Evolutionary conservation across 331 rosid genomes (phyloP).

Genomic region (Acacia pycnantha): DNA sequence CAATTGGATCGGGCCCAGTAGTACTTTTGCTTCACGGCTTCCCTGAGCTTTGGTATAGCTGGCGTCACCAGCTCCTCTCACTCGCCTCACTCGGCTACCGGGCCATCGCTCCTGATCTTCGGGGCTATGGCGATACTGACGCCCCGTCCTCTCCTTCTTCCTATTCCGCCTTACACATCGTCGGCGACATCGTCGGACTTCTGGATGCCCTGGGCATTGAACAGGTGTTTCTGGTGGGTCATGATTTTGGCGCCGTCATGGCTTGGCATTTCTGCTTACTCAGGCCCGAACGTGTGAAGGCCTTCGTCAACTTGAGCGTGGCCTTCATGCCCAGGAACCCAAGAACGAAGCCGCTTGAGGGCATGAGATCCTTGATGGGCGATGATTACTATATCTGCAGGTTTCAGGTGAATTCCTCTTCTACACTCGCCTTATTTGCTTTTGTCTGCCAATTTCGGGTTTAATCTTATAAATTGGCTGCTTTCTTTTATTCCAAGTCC

Average conservation of each 20-base stretch:
- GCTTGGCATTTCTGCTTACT: constrained; percentile 70
- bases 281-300: constrained; percentile 65
- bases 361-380: constrained; percentile 48
- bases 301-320: constrained; percentile 68
- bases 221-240: constrained; percentile 69
- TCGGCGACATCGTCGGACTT: constrained; percentile 70
- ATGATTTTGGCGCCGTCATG: constrained; percentile 71
- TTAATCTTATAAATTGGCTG: background rate
- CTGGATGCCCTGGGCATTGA: constrained; percentile 58
- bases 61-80: constrained; percentile 80
- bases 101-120: constrained; percentile 74
- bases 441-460: background rate
- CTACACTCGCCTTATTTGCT: background rate
- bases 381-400: constrained; percentile 73
- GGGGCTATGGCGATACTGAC: constrained; percentile 74
- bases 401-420: constrained; percentile 55
- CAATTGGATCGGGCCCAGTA: constrained; percentile 62
- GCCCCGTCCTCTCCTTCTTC: constrained; percentile 48
- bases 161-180: constrained; percentile 58
- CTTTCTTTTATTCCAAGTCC: background rate
- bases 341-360: constrained; percentile 21
- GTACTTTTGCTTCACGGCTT: constrained; percentile 73
- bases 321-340: constrained; percentile 51
- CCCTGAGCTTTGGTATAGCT: constrained; percentile 78
- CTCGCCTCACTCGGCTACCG: constrained; percentile 67